Percentiles rank a stretch among this genome's conserved stretches.
These are phyloP conservation scores for Perkinsela sp. DNA, from an alignment of 208 protist genomes.

Conservation along the genomic window DNA sequence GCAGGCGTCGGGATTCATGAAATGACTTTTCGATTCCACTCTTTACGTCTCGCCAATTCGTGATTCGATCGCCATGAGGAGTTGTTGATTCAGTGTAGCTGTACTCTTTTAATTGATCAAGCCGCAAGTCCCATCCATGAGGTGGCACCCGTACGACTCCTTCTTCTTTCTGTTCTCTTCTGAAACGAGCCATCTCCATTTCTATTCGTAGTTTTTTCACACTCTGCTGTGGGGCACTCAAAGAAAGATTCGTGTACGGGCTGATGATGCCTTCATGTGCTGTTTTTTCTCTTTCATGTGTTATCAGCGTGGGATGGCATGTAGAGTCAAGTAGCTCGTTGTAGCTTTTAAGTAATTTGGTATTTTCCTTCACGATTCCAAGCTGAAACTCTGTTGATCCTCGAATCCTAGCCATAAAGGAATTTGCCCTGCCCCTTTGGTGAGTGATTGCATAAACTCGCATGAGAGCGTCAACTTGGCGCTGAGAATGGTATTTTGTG, in stretches of 20 bases:
- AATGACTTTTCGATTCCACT: conserved; percentile 49
- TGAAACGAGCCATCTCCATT: conserved; percentile 36
- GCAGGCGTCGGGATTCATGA: conserved; percentile 21
- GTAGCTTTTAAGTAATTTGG: conserved; percentile 17
- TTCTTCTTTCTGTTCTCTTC: conserved; percentile 43
- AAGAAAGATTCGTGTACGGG: conserved; percentile 7
- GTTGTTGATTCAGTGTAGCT: conserved; percentile 6
- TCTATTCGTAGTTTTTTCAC: conserved; percentile 51
- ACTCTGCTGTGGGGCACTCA: conserved; percentile 10
- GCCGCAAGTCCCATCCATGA: conserved; percentile 26
- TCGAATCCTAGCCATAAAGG: conserved; percentile 32
- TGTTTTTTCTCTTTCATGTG: conserved; percentile 25
- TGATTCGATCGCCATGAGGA: conserved; percentile 22
- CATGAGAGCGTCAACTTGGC: conserved; percentile 36
- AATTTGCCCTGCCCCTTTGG: conserved; percentile 38
- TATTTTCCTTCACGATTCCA: conserved; percentile 19
- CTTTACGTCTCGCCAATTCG: conserved; percentile 60
- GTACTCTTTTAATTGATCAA: conserved; percentile 36
- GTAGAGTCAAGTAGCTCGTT: conserved; percentile 38
- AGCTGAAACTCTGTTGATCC: conserved; percentile 37
- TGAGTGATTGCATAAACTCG: conserved; percentile 32
- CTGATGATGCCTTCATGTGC: conserved; percentile 25
- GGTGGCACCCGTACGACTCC: conserved; percentile 54
- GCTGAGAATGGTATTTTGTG: conserved; percentile 22
- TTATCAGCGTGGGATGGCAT: conserved; percentile 40